phyloP scores from a whole-genome alignment of 768 basidiomycete genomes.

The Clitopilus passeckerianus region DNA sequence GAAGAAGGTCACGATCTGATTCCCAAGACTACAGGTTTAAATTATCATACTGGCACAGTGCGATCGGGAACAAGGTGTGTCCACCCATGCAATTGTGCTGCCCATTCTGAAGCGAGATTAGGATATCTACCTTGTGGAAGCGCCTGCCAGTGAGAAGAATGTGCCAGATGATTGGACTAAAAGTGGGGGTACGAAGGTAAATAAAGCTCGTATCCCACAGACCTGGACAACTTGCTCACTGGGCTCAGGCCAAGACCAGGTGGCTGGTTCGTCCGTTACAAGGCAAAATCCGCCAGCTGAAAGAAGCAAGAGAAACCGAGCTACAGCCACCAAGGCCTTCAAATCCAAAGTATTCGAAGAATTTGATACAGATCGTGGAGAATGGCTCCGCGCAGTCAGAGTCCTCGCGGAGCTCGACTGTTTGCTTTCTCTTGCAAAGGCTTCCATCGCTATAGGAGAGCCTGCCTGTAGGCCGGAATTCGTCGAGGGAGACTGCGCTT shows the following conservation, averaged over 20 bases:
- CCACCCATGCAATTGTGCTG: neutral
- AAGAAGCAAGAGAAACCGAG: constrained; percentile 93
- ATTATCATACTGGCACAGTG: constrained; percentile 51
- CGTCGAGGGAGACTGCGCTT: constrained; percentile 73
- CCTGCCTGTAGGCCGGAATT: constrained; percentile 92
- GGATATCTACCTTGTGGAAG: constrained; percentile 91
- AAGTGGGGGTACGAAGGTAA: constrained; percentile 73
- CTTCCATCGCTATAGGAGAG: constrained; percentile 86
- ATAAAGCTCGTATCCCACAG: constrained; percentile 1
- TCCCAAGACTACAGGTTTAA: constrained; percentile 20
- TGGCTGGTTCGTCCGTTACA: constrained; percentile 76
- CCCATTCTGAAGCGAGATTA: constrained; percentile 19
- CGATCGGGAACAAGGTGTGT: constrained; percentile 72
- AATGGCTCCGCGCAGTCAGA: constrained; percentile 81
- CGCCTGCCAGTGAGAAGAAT: constrained; percentile 49
- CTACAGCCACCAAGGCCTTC: constrained; percentile 76
- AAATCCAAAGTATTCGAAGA: constrained; percentile 73
- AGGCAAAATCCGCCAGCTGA: constrained; percentile 69
- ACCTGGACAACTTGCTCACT: neutral
- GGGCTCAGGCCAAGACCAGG: constrained; percentile 39
- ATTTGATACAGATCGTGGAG: constrained; percentile 74
- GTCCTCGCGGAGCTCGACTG: constrained; percentile 96
- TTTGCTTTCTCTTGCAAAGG: constrained; percentile 84
- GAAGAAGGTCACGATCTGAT: constrained; percentile 3
- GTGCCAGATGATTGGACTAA: constrained; percentile 87